Conservation (phyloP, 2,329 filamentous ascomycete species). For the Dothidotthia symphoricarpi region DNA sequence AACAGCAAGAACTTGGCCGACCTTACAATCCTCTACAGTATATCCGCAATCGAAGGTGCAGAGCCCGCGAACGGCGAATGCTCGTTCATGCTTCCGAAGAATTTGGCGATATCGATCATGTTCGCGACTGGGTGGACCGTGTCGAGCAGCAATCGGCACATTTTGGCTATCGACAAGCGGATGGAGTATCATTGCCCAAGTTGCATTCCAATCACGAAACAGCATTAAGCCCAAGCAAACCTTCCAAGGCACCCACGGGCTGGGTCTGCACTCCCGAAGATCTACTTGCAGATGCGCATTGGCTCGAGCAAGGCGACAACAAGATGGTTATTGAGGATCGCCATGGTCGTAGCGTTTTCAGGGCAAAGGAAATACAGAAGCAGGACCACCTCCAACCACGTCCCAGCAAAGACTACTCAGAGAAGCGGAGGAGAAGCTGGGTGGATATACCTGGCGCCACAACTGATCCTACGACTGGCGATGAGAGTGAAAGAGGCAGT, state of each 20-base stretch:
- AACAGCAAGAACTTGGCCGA: slow-evolving; percentile 57
- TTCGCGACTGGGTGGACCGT: slow-evolving; percentile 74
- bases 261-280: slow-evolving; percentile 84
- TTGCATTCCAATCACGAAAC: slow-evolving; percentile 30
- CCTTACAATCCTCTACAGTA: slow-evolving; percentile 90
- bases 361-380: slow-evolving; percentile 22
- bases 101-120: slow-evolving; percentile 70
- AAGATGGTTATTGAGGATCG: slow-evolving; percentile 79
- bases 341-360: slow-evolving; percentile 70
- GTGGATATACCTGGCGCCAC: slow-evolving; percentile 27
- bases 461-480: slow-evolving; percentile 31
- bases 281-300: slow-evolving; percentile 84
- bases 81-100: slow-evolving; percentile 74
- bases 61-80: slow-evolving; percentile 71
- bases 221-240: slow-evolving; percentile 49
- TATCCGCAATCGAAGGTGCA: slow-evolving; percentile 83
- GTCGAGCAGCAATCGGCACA: slow-evolving; percentile 53
- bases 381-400: slow-evolving; percentile 33
- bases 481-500: slow-evolving; percentile 40
- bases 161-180: slow-evolving; percentile 39
- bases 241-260: slow-evolving; percentile 72
- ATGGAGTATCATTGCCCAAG: slow-evolving; percentile 37
- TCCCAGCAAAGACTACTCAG: slow-evolving; percentile 35
- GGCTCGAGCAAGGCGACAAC: slow-evolving; percentile 80
- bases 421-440: slow-evolving; percentile 36